Base-by-base conservation (phyloP, 1,284 basidiomycete species). In the Acaromyces ingoldii region DNA sequence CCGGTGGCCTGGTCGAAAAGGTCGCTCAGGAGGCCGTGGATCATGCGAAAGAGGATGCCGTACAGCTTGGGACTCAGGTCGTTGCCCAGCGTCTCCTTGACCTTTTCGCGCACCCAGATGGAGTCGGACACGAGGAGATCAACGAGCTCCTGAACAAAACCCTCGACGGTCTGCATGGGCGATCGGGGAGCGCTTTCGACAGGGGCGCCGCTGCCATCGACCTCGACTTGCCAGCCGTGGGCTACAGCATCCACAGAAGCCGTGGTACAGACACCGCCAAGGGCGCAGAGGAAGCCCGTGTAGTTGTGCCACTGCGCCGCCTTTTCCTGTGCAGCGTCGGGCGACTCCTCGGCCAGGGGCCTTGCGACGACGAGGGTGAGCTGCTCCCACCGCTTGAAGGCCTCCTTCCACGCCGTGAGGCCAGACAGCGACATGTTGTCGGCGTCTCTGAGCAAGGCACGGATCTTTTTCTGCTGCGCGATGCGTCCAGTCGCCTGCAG, bases 281-380 rank as follows among this genome's bases (percentile, higher is more conserved):
- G 82, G 1, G 88, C 83, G 15, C 87, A 84, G 37, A 93, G 77
- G 75, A 88, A 89, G 25, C 89, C 79, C 0, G 88, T 86, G 21
- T 90, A 79, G 73, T 93, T 91, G 69, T 90, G 86, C 91, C 91
- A 95, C 62, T 90, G 67, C 1, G 65, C 67, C 2, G 69, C 69
- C 51, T 64, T 68, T 29, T 67, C 65, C 47, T 68, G 65, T 7
- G 58, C 61, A 3, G 57, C 47, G 24, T 60, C 60, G 22, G 19
- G 30, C 17, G 51, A 43, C 57, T 85, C 82, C 17, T 90, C 88
- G 2, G 88, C 64, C 9, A 55, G 33, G 44, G 57, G 39, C 10
- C 56, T 31, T 17, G 53, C 60, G 15, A 67, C 64, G 9, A 67
- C 34, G 42, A 55, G 58, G 10, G 68, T 72, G 28, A 87, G 73